Evolutionary conservation across 208 protist genomes (phyloP).

Genomic region (Wallacemonas rigidus): DNA sequence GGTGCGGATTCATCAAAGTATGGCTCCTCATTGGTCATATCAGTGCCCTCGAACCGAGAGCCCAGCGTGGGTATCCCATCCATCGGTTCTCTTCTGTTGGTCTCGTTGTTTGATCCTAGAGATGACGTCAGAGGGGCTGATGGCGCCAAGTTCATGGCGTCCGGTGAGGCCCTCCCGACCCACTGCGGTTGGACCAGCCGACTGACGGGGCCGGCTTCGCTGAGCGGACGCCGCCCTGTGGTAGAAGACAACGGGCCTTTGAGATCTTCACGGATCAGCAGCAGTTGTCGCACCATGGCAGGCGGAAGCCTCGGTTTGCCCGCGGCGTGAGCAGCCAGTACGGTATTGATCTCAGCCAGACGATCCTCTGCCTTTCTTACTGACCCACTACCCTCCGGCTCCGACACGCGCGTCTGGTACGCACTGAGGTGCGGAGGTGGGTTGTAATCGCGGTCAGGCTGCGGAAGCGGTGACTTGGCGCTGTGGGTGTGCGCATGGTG

Average conservation of each 20-base stretch:
- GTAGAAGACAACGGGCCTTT: not conserved
- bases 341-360: constrained; percentile 6
- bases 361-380: not conserved
- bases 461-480: too few species aligned
- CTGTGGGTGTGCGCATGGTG: too few species aligned
- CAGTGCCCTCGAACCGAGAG: not conserved
- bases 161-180: not conserved
- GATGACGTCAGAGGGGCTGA: not conserved
- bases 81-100: too few species aligned
- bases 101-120: too few species aligned
- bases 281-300: constrained; percentile 41
- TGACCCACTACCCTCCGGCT: not conserved
- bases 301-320: constrained; percentile 19
- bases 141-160: not conserved
- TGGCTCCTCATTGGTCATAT: not conserved
- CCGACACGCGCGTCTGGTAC: not conserved
- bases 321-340: constrained; percentile 22
- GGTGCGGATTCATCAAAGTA: not conserved
- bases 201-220: too few species aligned
- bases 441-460: not conserved
- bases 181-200: constrained; percentile 5
- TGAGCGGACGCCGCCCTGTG: too few species aligned
- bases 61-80: not conserved
- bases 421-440: not conserved
- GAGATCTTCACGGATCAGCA: constrained; percentile 38